Percentiles rank a stretch among this genome's conserved stretches.
Conservation (phyloP, 257 asterid genomes). For the Marsdenia floribunda region DNA sequence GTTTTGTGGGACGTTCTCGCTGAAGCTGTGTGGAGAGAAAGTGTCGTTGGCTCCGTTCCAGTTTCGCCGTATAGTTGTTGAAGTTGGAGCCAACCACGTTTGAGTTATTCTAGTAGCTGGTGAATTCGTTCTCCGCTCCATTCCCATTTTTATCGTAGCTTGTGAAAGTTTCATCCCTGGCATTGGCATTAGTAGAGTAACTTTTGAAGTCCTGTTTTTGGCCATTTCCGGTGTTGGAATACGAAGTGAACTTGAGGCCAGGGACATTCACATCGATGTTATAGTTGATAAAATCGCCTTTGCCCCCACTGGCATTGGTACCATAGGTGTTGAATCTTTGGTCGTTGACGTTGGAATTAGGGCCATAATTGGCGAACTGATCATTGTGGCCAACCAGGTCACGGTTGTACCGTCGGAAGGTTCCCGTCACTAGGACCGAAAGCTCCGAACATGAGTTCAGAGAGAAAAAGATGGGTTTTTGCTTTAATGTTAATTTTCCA, state of each 20-base stretch:
- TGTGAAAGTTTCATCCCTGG: slow-evolving; percentile 52
- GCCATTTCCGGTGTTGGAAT: slow-evolving; percentile 53
- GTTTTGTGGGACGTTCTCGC: slow-evolving; percentile 52
- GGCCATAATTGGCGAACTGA: slow-evolving; percentile 45
- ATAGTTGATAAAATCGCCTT: slow-evolving; percentile 50
- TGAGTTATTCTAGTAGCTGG: slow-evolving; percentile 49
- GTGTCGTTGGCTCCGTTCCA: slow-evolving; percentile 47
- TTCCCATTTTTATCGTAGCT: slow-evolving; percentile 73
- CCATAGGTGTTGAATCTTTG: slow-evolving; percentile 72
- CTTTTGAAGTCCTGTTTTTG: slow-evolving; percentile 41
- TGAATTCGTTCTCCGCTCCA: slow-evolving; percentile 52
- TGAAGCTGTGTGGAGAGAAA: slow-evolving; percentile 53
- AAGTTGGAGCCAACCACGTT: slow-evolving; percentile 65
- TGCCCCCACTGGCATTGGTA: slow-evolving; percentile 51
- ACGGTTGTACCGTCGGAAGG: slow-evolving; percentile 80
- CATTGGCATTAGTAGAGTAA: slow-evolving; percentile 44
- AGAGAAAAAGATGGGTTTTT: no score
- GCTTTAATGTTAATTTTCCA: no score
- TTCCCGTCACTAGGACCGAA: no score
- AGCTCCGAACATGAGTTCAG: no score
- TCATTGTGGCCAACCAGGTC: slow-evolving; percentile 52
- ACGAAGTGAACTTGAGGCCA: slow-evolving; percentile 52
- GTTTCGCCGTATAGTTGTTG: slow-evolving; percentile 57
- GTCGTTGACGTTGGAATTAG: slow-evolving; percentile 43
- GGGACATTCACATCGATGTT: slow-evolving; percentile 38